Percentiles rank a stretch among this genome's conserved stretches.
Conservation (phyloP, 805 yeast species). For the Ogataea nitratoaversa region DNA sequence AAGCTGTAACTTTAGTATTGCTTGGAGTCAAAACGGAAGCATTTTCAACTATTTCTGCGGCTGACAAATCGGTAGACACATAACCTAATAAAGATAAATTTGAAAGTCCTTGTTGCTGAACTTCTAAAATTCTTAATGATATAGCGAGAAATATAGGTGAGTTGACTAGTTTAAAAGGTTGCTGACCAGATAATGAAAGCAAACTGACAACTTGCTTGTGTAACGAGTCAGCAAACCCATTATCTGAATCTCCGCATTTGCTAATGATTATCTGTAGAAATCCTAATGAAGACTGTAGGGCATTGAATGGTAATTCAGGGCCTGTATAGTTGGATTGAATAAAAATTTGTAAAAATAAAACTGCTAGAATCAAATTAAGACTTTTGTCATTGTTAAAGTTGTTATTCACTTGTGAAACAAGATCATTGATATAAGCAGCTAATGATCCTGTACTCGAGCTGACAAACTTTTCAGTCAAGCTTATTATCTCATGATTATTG, state of each 20-base stretch:
- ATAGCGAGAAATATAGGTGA: slow-evolving; percentile 44
- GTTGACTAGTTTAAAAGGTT: slow-evolving; percentile 35
- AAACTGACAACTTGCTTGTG: background rate
- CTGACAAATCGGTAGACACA: slow-evolving; percentile 15
- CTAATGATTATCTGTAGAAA: slow-evolving; percentile 1
- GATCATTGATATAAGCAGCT: slow-evolving; percentile 2
- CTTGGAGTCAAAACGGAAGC: background rate
- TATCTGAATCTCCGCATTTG: background rate
- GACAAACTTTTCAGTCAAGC: slow-evolving; percentile 3
- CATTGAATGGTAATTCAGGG: slow-evolving; percentile 48
- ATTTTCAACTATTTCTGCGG: slow-evolving; percentile 17
- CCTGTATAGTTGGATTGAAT: slow-evolving; percentile 81
- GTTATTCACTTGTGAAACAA: slow-evolving; percentile 1
- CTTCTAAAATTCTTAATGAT: slow-evolving; percentile 42
- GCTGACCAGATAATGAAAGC: background rate
- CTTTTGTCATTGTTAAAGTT: slow-evolving; percentile 5
- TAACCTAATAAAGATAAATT: too few species aligned
- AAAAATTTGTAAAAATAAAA: slow-evolving; percentile 63
- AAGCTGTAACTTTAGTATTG: slow-evolving; percentile 5
- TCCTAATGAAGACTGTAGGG: slow-evolving; percentile 5
- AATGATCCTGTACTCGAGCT: background rate
- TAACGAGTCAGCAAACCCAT: background rate
- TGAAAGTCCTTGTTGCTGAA: slow-evolving; percentile 31
- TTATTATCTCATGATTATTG: slow-evolving; percentile 6
- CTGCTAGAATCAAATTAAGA: slow-evolving; percentile 35